These are phyloP conservation scores for Podospora didyma DNA, from an alignment of 495 filamentous ascomycete species.

Conservation along the genomic window DNA sequence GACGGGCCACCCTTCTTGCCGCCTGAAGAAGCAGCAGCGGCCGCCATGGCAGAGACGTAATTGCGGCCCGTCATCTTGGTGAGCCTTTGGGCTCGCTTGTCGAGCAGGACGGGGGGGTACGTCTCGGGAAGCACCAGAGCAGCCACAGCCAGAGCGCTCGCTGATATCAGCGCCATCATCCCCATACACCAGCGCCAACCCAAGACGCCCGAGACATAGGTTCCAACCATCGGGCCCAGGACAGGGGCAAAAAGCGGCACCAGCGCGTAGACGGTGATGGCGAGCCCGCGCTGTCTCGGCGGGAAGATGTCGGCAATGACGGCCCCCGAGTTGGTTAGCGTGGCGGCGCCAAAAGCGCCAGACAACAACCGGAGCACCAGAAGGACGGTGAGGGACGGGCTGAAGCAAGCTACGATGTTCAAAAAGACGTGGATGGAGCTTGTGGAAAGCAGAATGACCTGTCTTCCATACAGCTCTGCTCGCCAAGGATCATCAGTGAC, in stretches of 20 bases:
- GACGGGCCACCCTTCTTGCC: slow-evolving; percentile 50
- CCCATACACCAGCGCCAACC: slow-evolving; percentile 71
- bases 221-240: slow-evolving; percentile 60
- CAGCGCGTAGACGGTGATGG: slow-evolving; percentile 59
- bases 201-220: slow-evolving; percentile 59
- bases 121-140: slow-evolving; percentile 77
- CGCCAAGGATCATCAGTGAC: too few species aligned
- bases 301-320: slow-evolving; percentile 74
- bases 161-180: slow-evolving; percentile 64
- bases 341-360: slow-evolving; percentile 71
- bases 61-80: slow-evolving; percentile 64
- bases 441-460: too few species aligned
- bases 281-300: slow-evolving; percentile 59
- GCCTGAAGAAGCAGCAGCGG: too few species aligned
- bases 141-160: slow-evolving; percentile 56
- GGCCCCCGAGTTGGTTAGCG: slow-evolving; percentile 70
- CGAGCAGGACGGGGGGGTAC: slow-evolving; percentile 67
- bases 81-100: slow-evolving; percentile 62
- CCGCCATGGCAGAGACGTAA: slow-evolving; percentile 51
- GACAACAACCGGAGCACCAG: slow-evolving; percentile 75
- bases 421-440: too few species aligned
- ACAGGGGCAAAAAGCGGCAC: too few species aligned
- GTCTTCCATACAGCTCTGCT: too few species aligned
- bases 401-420: too few species aligned
- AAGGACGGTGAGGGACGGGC: too few species aligned